phyloP scores from a whole-genome alignment of 106 monocot genomes.

The Apostasia ramifera region DNA sequence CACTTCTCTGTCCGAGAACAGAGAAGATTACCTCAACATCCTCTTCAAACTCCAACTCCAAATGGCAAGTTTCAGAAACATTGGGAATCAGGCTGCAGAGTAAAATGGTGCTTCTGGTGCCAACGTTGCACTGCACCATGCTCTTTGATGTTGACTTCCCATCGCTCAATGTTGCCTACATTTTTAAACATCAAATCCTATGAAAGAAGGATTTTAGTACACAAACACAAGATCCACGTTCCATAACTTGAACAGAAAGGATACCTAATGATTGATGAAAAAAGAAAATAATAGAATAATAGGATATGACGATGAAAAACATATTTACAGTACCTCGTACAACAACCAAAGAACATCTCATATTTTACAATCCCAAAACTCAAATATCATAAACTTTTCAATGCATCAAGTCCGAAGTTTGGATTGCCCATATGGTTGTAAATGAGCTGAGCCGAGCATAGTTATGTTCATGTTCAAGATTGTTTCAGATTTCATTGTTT shows the following conservation, averaged over 20 bases:
- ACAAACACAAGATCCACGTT: background rate
- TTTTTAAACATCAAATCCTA: background rate
- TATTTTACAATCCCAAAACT: too few relatives aligned
- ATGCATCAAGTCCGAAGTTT: background rate
- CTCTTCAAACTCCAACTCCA: slow-evolving; percentile 95
- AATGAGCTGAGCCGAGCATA: too few relatives aligned
- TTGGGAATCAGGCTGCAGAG: slow-evolving; percentile 65
- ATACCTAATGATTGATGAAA: background rate
- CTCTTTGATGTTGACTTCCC: slow-evolving; percentile 31
- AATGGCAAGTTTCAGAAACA: slow-evolving; percentile 42
- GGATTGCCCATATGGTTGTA: too few relatives aligned
- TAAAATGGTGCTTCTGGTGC: slow-evolving; percentile 47
- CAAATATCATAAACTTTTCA: too few relatives aligned
- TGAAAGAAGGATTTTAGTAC: background rate
- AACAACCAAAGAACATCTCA: too few relatives aligned
- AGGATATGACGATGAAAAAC: background rate
- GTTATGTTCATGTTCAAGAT: too few relatives aligned
- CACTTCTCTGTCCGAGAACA: slow-evolving; percentile 63
- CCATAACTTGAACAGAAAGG: background rate
- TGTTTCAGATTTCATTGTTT: too few relatives aligned
- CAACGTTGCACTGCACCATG: slow-evolving; percentile 73
- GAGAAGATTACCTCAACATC: slow-evolving; percentile 63
- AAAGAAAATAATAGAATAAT: background rate
- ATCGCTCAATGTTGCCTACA: slow-evolving; percentile 69
- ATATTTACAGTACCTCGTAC: background rate